Evolutionary conservation across 441 rosid genomes (phyloP).

Genomic region (Corymbia calophylla): DNA sequence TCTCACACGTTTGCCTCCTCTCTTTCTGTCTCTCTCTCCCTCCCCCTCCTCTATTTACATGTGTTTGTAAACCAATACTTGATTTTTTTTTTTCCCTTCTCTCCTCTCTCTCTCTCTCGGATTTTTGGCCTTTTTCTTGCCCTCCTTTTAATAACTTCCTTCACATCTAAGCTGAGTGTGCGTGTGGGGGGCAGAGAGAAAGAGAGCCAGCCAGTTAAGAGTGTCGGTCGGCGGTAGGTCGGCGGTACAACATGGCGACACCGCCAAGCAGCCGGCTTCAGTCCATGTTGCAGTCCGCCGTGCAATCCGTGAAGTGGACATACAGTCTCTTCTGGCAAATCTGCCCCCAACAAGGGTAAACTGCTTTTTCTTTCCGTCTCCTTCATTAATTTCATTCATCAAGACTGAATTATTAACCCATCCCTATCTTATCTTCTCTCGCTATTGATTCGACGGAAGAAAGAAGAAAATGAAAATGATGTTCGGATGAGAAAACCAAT

Average conservation of each 20-base stretch:
- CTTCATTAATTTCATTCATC: neutral
- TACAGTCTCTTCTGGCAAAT: constrained; percentile 89
- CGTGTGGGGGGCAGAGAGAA: neutral
- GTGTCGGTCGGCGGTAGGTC: neutral
- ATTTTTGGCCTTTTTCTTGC: neutral
- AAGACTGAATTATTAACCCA: neutral
- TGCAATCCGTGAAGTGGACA: constrained; percentile 92
- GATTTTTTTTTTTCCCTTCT: neutral
- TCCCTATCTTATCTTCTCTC: neutral
- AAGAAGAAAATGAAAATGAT: neutral
- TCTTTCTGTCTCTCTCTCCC: neutral
- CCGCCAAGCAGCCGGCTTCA: constrained; percentile 51
- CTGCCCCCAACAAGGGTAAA: constrained; percentile 90
- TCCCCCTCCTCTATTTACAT: constrained; percentile 4
- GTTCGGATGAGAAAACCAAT: neutral
- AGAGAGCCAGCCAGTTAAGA: neutral
- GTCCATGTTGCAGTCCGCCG: constrained; percentile 66
- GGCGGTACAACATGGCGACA: constrained; percentile 24
- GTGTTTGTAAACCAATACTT: neutral
- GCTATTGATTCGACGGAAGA: neutral
- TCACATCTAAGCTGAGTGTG: neutral
- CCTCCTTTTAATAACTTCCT: neutral
- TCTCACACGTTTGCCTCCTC: neutral
- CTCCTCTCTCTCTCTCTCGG: neutral
- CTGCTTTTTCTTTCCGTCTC: neutral